Conservation (phyloP, 495 filamentous ascomycete species). For the Lepidopterella palustris region DNA sequence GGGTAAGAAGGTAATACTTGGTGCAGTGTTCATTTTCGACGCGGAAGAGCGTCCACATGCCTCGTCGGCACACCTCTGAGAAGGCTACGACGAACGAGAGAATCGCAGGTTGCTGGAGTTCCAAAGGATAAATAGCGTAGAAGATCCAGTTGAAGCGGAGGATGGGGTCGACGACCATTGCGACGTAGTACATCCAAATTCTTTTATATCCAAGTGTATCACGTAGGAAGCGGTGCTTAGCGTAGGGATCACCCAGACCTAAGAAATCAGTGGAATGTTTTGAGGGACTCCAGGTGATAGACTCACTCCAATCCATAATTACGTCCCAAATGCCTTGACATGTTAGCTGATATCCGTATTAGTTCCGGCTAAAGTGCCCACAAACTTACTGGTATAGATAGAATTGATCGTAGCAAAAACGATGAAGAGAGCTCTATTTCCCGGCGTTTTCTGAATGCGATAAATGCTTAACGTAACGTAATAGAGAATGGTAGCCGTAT, state of each 20-base stretch:
- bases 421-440: slow-evolving; percentile 64
- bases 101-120: slow-evolving; percentile 73
- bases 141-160: slow-evolving; percentile 94
- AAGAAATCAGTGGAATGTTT: slow-evolving; percentile 3
- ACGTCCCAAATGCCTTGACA: slow-evolving; percentile 70
- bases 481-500: slow-evolving; percentile 73
- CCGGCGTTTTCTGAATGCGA: slow-evolving; percentile 57
- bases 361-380: background rate
- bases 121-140: slow-evolving; percentile 72
- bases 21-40: slow-evolving; percentile 95
- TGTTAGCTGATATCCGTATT: background rate
- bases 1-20: slow-evolving; percentile 39
- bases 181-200: slow-evolving; percentile 72
- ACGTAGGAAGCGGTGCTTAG: slow-evolving; percentile 64
- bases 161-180: slow-evolving; percentile 80
- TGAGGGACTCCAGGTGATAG: background rate
- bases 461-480: slow-evolving; percentile 73
- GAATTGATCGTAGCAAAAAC: slow-evolving; percentile 71
- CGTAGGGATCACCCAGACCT: slow-evolving; percentile 65
- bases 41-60: slow-evolving; percentile 85
- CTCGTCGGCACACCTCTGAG: slow-evolving; percentile 72
- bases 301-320: slow-evolving; percentile 83
- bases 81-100: slow-evolving; percentile 69
- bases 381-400: slow-evolving; percentile 63
- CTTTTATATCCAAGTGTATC: slow-evolving; percentile 70